Evolutionary conservation across 108 stramenopile species (phyloP).

Genomic region (Hondaea fermentalgiana): DNA sequence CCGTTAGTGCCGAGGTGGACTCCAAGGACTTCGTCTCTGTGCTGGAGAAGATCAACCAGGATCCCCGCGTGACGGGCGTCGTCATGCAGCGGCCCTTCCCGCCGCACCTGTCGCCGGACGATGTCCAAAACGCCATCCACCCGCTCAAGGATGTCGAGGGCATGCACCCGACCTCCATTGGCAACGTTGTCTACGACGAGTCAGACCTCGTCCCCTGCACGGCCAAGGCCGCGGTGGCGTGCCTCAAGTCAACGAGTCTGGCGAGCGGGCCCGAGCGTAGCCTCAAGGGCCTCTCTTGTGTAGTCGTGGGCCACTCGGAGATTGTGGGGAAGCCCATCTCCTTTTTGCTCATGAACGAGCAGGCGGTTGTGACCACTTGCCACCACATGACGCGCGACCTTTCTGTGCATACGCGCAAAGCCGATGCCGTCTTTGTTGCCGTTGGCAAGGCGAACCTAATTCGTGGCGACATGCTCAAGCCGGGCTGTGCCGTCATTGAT

Average conservation of each 20-base stretch:
- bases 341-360: constrained; percentile 2
- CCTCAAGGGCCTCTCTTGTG: neutral
- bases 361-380: neutral
- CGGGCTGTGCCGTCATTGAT: neutral
- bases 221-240: constrained; percentile 20
- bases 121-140: neutral
- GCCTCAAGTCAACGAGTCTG: constrained; percentile 1
- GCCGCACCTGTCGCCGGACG: constrained; percentile 8
- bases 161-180: constrained; percentile 2
- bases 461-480: constrained; percentile 15
- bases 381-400: constrained; percentile 15
- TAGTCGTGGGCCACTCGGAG: constrained; percentile 1
- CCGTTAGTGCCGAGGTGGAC: neutral
- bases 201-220: constrained; percentile 3
- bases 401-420: constrained; percentile 4
- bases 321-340: constrained; percentile 5
- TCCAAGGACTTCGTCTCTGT: neutral
- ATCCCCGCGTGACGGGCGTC: neutral
- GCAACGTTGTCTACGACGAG: constrained; percentile 16
- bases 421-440: constrained; percentile 5
- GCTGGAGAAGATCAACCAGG: neutral
- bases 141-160: constrained; percentile 12
- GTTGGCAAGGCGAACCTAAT: neutral
- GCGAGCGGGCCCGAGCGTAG: neutral
- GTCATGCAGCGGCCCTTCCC: constrained; percentile 15